Evolutionary conservation across 257 asterid species (phyloP), one percentile per base, ranked within the genome.

Genomic region (Schizonepeta tenuifolia): DNA sequence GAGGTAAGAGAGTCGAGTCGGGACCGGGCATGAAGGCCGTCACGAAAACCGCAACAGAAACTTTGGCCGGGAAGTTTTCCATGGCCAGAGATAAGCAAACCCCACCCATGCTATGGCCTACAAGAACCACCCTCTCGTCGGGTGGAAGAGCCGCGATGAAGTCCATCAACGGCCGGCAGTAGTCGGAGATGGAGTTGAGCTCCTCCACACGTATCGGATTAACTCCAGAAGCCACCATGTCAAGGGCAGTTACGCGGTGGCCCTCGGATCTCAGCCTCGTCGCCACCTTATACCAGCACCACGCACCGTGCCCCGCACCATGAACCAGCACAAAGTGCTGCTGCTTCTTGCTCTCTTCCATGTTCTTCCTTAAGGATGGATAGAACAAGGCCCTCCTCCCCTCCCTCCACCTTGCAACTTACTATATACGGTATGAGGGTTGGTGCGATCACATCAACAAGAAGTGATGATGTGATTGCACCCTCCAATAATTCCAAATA

Each of bases 231-330:
- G 85, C 79, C 3, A 85, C 83, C 90, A 86, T 81, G 83, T 86
- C 91, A 5, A 83, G 75, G 61, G 75, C 83, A 0, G 84, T 84
- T 3, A 82, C 87, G 6, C 67, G 81, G 66, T 78, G 85, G 36
- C 87, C 84, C 14, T 49, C 64, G 44, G 68, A 65, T 70, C 76
- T 82, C 69, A 80, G 78, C 72, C 76, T 55, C 10, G 84, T 24
- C 28, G 49, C 81, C 71, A 83, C 79, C 66, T 70, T 84, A 75
- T 80, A 82, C 89, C 89, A 82, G 74, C 85, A 82, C 88, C 92
- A 84, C 2, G 86, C 88, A 0, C 89, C 89, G 13, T 82, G 89
- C 59, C 86, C 76, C 5, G 83, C 85, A 7, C 91, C 91, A 2
- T 86, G 87, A 24, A 84, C 79, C 47, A 82, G 58, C 72, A 82